Percentiles rank a stretch among this genome's conserved stretches.
Evolutionary conservation across 805 yeast genomes (phyloP).

Genomic region (Barnettozyma sucrosica): DNA sequence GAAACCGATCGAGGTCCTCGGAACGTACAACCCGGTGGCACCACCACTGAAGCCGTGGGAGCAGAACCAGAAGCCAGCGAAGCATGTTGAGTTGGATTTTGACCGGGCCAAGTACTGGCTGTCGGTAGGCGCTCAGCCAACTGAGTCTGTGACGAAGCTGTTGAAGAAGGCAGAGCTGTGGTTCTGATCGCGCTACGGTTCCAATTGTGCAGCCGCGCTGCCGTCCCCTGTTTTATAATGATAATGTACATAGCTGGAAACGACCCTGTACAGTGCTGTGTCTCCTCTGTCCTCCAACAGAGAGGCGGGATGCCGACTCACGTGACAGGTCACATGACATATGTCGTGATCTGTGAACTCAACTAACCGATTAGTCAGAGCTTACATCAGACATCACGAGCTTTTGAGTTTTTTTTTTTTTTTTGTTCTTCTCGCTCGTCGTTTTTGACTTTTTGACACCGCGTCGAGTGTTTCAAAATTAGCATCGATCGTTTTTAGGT

Average conservation of each 20-base stretch:
- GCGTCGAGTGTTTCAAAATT: background rate
- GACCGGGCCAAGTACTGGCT: slow-evolving; percentile 92
- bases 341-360: no score
- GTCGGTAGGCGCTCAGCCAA: slow-evolving; percentile 95
- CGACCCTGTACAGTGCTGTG: no score
- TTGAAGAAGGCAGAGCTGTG: slow-evolving; percentile 72
- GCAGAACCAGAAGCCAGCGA: slow-evolving; percentile 53
- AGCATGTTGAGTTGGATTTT: slow-evolving; percentile 81
- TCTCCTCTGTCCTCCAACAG: no score
- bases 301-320: no score
- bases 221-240: background rate
- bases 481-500: background rate
- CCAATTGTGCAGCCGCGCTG: no score
- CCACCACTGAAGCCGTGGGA: slow-evolving; percentile 59
- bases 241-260: background rate
- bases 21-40: slow-evolving; percentile 86
- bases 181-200: no score
- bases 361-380: no score
- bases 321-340: no score
- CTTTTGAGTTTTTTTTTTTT: background rate
- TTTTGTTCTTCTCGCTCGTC: background rate
- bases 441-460: no score
- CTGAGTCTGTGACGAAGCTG: slow-evolving; percentile 70
- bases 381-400: no score
- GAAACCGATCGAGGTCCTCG: slow-evolving; percentile 90